phyloP scores from a whole-genome alignment of 2,329 filamentous ascomycete species.

The Stenocarpella maydis region DNA sequence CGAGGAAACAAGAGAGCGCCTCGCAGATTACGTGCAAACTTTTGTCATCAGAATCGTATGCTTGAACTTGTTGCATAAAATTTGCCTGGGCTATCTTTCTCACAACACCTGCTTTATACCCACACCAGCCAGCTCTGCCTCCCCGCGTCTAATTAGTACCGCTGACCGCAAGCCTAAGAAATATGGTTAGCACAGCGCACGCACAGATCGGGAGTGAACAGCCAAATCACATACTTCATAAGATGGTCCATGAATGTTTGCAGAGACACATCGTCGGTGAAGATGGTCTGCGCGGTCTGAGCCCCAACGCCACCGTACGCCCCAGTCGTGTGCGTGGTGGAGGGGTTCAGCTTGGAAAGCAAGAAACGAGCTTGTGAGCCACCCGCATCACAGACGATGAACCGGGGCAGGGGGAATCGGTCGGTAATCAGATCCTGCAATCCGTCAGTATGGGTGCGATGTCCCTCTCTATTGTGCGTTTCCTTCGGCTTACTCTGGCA shows the following conservation, averaged over 20 bases:
- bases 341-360: slow-evolving; percentile 95
- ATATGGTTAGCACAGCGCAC: slow-evolving; percentile 34
- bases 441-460: slow-evolving; percentile 34
- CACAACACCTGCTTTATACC: slow-evolving; percentile 1
- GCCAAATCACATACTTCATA: slow-evolving; percentile 82
- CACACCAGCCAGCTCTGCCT: neutral
- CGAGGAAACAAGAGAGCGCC: neutral
- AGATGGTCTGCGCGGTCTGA: slow-evolving; percentile 95
- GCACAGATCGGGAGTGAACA: slow-evolving; percentile 6
- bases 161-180: slow-evolving; percentile 64
- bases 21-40: neutral
- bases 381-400: slow-evolving; percentile 98
- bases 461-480: neutral
- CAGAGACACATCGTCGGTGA: slow-evolving; percentile 96
- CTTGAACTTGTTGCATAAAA: slow-evolving; percentile 3
- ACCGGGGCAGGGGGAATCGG: slow-evolving; percentile 95
- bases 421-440: slow-evolving; percentile 91
- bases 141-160: slow-evolving; percentile 62
- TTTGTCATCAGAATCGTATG: neutral
- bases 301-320: slow-evolving; percentile 87
- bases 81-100: slow-evolving; percentile 13
- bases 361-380: slow-evolving; percentile 97
- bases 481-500: slow-evolving; percentile 74
- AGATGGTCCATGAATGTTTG: slow-evolving; percentile 99
- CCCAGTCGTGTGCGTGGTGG: slow-evolving; percentile 93